These are phyloP conservation scores for Solanum hybrid DNA, from an alignment of 305 asterid species.

Conservation along the genomic window DNA sequence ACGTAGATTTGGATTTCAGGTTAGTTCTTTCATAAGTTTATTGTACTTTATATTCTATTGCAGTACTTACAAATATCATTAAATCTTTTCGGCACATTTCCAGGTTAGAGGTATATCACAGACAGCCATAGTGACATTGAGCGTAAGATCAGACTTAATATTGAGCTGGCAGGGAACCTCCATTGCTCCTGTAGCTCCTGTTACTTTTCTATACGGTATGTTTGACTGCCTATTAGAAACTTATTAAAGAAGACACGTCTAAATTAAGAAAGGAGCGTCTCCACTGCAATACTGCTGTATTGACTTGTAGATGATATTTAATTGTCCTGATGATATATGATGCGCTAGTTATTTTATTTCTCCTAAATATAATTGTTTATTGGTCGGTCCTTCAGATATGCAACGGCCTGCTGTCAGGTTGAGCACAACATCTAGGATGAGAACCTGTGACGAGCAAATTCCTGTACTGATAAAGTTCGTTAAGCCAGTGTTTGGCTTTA, in stretches of 20 bases:
- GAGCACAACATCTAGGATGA: constrained; percentile 58
- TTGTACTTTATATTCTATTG: not conserved
- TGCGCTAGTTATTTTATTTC: not conserved
- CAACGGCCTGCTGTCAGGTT: constrained; percentile 67
- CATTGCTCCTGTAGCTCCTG: constrained; percentile 65
- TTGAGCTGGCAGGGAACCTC: constrained; percentile 72
- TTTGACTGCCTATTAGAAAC: not conserved
- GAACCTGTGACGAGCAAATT: constrained; percentile 53
- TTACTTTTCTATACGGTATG: constrained; percentile 89
- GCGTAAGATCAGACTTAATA: constrained; percentile 49
- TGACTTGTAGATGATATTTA: not conserved
- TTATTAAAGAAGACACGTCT: not conserved
- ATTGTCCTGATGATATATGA: not conserved
- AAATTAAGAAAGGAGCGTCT: not conserved
- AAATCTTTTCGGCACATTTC: not conserved
- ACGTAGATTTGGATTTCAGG: constrained; percentile 93
- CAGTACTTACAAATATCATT: not conserved
- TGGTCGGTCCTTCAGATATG: constrained; percentile 38
- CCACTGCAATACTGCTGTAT: not conserved
- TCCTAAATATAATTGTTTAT: not conserved
- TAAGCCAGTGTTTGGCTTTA: constrained; percentile 81
- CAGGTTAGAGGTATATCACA: constrained; percentile 55
- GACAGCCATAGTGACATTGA: constrained; percentile 54
- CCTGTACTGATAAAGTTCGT: constrained; percentile 50
- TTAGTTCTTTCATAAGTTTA: constrained; percentile 4